Base-by-base conservation (phyloP, 768 basidiomycete species). In the Filobasidium floriforme region DNA sequence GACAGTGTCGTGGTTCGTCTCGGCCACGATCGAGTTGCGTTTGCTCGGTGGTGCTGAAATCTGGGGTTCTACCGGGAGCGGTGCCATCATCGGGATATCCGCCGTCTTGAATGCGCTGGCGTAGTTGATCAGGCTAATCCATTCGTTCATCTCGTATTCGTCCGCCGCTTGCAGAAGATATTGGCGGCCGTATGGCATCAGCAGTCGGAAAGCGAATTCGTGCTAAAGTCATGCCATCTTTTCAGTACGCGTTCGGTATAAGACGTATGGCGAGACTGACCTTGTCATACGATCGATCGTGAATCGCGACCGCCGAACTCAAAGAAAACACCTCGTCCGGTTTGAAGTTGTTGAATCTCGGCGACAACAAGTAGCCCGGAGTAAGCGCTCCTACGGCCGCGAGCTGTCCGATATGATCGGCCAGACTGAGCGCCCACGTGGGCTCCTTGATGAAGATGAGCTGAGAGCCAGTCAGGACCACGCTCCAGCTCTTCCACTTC, bases 71-170 rank as follows among this genome's bases (percentile, higher is more conserved):
- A 43, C 14, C 22, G 40, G 19, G 22, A 32, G 4, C 32, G 54
- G 54, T 22, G 57, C 57, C 19, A 62, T 63, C 26, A 62, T 68
- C 1, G 64, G 63, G 14, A 61, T 60, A 10, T 37, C 60, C 1
- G 60, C 62, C 14, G 67, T 65, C 41, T 63, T 61, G 26, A 62
- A 98, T 6, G 90, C 82, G 66, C 90, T 88, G 1, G 92, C 92
- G 75, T 96, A 98, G 79, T 99, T 99, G 74, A 98, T 91, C 40
- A 83, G 82, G 15, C 88, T 83, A 68, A 98, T 86, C 96, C 96
- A 99, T 69, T 87, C 85, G 71, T 92, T 88, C 81, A 90, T 83
- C 66, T 92, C 89, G 52, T 80, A 77, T 66, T 87, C 86, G 71
- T 84, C 82, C 14, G 81, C 73, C 7, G 89, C 84, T 73, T 91